Percentiles rank a stretch among this genome's conserved stretches.
Conservation (phyloP, 179 eudicot genomes). For the Silene vulgaris region DNA sequence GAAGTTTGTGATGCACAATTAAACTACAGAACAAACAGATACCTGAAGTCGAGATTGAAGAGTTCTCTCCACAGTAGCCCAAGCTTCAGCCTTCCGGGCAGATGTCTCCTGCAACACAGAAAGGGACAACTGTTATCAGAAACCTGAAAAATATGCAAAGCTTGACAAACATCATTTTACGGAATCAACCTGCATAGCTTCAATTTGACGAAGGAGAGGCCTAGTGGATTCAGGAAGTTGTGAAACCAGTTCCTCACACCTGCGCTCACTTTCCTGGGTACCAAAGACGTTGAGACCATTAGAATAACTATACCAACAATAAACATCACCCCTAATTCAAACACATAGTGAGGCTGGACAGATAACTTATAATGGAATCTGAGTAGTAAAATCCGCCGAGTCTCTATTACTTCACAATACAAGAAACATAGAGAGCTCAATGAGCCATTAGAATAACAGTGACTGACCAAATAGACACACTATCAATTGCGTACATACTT, state of each 20-base stretch:
- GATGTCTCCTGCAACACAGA: slow-evolving; percentile 64
- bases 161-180: neutral
- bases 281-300: slow-evolving; percentile 14
- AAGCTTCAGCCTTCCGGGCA: slow-evolving; percentile 79
- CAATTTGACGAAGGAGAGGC: slow-evolving; percentile 95
- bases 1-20: neutral
- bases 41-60: slow-evolving; percentile 93
- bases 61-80: slow-evolving; percentile 93
- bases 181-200: slow-evolving; percentile 80
- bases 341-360: neutral
- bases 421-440: neutral
- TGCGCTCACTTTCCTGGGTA: slow-evolving; percentile 89
- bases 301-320: neutral
- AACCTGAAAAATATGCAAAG: neutral
- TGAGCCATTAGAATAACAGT: neutral
- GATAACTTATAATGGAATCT: neutral
- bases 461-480: neutral
- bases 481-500: slow-evolving; percentile 43
- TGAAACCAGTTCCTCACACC: slow-evolving; percentile 89
- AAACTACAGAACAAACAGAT: slow-evolving; percentile 14
- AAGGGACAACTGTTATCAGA: slow-evolving; percentile 19
- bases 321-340: neutral
- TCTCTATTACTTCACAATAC: neutral
- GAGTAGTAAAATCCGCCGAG: neutral
- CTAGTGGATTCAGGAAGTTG: slow-evolving; percentile 99